These are phyloP conservation scores for Mucor mucedo DNA, from an alignment of 371 early-diverging fungal genomes.

Conservation along the genomic window DNA sequence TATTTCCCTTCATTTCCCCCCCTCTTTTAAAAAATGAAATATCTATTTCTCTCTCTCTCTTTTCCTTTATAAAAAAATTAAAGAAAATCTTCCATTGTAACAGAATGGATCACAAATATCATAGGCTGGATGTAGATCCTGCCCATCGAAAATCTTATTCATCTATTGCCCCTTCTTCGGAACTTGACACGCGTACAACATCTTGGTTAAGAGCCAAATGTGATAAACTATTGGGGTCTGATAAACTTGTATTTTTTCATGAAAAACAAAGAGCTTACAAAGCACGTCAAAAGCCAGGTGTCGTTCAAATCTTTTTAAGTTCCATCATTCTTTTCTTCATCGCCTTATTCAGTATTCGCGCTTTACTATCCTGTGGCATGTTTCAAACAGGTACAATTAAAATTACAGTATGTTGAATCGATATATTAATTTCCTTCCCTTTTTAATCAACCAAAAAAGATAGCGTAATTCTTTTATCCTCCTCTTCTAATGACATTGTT, in stretches of 20 bases:
- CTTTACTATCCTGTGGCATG: slow-evolving; percentile 10
- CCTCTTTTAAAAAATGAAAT: background rate
- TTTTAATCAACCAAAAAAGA: background rate
- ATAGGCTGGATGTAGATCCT: slow-evolving; percentile 10
- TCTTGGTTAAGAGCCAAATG: slow-evolving; percentile 2
- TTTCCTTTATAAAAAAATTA: background rate
- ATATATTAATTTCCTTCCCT: background rate
- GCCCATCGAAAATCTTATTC: background rate
- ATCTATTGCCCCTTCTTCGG: slow-evolving; percentile 3
- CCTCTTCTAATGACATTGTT: slow-evolving; percentile 11
- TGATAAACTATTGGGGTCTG: slow-evolving; percentile 5
- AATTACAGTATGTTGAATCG: background rate
- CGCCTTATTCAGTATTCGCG: slow-evolving; percentile 15
- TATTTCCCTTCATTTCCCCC: background rate
- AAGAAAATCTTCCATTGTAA: background rate
- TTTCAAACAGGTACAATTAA: slow-evolving; percentile 14
- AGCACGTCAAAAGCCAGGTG: slow-evolving; percentile 12
- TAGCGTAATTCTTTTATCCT: background rate
- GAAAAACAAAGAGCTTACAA: slow-evolving; percentile 12
- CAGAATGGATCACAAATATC: slow-evolving; percentile 3
- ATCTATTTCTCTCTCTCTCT: background rate
- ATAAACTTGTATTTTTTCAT: slow-evolving; percentile 6
- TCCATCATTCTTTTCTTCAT: slow-evolving; percentile 12
- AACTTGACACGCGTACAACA: background rate
- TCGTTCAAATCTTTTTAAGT: slow-evolving; percentile 6